Evolutionary conservation across 441 rosid species (phyloP), one percentile per base, ranked within the genome.

Genomic region (Jatropha podagrica): DNA sequence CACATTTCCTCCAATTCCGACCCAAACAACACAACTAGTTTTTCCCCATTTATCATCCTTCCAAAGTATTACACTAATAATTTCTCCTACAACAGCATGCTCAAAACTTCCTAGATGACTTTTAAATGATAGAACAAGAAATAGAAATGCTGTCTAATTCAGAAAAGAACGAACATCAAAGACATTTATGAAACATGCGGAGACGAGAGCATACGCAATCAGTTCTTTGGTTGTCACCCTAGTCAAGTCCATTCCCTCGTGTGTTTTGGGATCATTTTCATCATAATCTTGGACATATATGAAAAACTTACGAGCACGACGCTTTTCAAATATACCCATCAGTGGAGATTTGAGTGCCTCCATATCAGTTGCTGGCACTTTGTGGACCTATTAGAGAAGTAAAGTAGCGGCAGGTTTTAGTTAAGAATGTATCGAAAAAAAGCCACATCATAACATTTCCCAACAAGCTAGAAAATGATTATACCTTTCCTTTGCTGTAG

Each of bases 241-340:
- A 4, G 87, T 88, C 85, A 94, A 89, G 85, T 94, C 96, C 92
- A 94, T 81, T 82, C 98, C 98, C 65, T 90, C 96, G 0, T 94
- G 98, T 61, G 97, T 94, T 80, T 83, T 90, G 44, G 98, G 95
- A 76, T 94, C 92, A 77, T 10, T 86, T 83, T 92, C 97, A 72
- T 83, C 71, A 60, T 92, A 94, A 73, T 89, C 89, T 80, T 94
- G 96, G 81, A 92, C 98, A 59, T 89, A 92, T 58, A 89, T 79
- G 86, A 94, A 86, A 83, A 94, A 91, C 78, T 94, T 94, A 17
- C 95, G 88, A 74, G 96, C 92, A 27, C 96, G 91, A 46, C 98
- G 97, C 84, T 94, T 94, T 76, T 94, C 98, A 83, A 94, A 94
- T 76, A 94, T 77, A 71, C 98, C 98, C 98, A 92, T 94, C 65